A percentile compares a stretch with the other conserved stretches of the same genome.
phyloP scores from a whole-genome alignment of 441 rosid species.

The Hura crepitans region DNA sequence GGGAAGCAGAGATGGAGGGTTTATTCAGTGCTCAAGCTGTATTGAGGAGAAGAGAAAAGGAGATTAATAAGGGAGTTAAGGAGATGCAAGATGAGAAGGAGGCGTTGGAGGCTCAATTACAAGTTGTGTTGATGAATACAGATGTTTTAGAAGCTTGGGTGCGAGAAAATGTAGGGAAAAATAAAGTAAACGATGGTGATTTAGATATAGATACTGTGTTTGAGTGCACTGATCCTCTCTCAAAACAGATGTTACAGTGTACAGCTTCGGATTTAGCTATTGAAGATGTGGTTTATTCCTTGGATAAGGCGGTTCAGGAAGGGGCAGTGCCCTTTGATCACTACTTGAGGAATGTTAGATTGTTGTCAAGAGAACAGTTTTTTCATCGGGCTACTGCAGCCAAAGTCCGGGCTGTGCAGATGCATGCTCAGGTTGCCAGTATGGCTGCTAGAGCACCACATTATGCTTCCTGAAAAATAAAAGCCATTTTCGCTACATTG shows the following conservation, averaged over 20 bases:
- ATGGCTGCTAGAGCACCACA: conserved; percentile 68
- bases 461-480: conserved; percentile 35
- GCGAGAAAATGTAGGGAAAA: conserved; percentile 61
- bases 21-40: conserved; percentile 57
- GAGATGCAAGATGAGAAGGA: conserved; percentile 82
- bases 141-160: conserved; percentile 71
- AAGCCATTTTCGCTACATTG: conserved; percentile 9
- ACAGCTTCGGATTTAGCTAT: conserved; percentile 75
- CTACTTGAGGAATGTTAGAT: conserved; percentile 81
- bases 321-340: conserved; percentile 73
- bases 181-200: conserved; percentile 40
- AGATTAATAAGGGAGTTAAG: conserved; percentile 52
- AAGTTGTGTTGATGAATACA: conserved; percentile 74
- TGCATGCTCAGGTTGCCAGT: conserved; percentile 79
- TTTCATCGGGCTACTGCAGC: conserved; percentile 77
- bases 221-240: conserved; percentile 54
- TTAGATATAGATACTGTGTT: conserved; percentile 57
- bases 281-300: conserved; percentile 68
- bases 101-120: conserved; percentile 77
- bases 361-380: conserved; percentile 88
- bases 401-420: conserved; percentile 75
- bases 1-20: conserved; percentile 83
- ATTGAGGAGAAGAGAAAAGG: conserved; percentile 68
- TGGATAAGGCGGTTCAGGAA: conserved; percentile 85
- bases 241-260: conserved; percentile 83